phyloP scores from a whole-genome alignment of 495 filamentous ascomycete genomes.

The Antarctomyces pellizariae region DNA sequence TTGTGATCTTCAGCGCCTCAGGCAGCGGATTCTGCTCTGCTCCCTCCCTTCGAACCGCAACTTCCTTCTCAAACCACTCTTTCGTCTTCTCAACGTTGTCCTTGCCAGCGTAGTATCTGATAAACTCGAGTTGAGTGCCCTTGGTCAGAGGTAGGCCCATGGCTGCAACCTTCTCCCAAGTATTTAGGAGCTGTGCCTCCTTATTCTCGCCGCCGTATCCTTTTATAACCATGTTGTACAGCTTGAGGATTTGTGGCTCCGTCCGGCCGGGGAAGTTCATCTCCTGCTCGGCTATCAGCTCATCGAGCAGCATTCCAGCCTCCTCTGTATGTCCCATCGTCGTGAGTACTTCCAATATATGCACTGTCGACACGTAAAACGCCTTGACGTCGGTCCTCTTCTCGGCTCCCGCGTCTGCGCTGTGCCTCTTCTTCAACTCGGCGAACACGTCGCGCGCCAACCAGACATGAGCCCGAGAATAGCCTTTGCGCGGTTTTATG shows the following conservation, averaged over 20 bases:
- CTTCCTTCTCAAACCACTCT: constrained; percentile 33
- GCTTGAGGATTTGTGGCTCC: constrained; percentile 7
- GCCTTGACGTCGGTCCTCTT: constrained; percentile 1
- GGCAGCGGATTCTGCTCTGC: constrained; percentile 20
- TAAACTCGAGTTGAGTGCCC: constrained; percentile 23
- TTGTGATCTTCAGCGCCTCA: constrained; percentile 28
- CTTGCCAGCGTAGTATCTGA: constrained; percentile 23
- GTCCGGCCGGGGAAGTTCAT: too few relatives aligned
- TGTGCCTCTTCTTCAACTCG: constrained; percentile 19
- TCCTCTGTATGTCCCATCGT: constrained; percentile 33
- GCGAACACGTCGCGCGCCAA: constrained; percentile 32
- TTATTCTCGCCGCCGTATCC: constrained; percentile 45
- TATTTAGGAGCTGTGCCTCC: constrained; percentile 25
- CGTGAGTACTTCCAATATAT: constrained; percentile 30
- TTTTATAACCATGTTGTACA: constrained; percentile 36
- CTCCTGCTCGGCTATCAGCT: constrained; percentile 5
- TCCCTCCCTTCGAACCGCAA: neutral
- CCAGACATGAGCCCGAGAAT: constrained; percentile 20
- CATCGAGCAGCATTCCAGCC: constrained; percentile 25
- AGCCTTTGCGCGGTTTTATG: constrained; percentile 17
- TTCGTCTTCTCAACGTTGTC: constrained; percentile 29
- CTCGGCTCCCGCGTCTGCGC: neutral
- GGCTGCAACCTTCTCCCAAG: constrained; percentile 14
- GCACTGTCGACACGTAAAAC: constrained; percentile 16
- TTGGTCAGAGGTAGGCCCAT: constrained; percentile 14